Evolutionary conservation across 2,329 filamentous ascomycete species (phyloP).

Genomic region (Colletotrichum truncatum): DNA sequence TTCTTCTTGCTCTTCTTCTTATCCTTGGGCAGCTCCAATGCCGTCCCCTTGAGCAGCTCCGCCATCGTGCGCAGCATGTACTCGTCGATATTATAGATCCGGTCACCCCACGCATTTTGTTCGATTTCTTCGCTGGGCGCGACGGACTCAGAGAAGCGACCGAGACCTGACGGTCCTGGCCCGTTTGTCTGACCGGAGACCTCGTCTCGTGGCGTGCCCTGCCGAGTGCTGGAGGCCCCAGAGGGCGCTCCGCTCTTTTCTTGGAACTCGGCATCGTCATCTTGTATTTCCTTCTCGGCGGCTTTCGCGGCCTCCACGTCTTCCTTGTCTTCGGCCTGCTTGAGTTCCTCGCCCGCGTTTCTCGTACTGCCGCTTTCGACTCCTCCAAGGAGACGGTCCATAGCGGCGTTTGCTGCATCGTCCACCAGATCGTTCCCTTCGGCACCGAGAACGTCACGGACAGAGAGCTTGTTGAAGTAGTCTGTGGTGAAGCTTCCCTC

Average conservation of each 20-base stretch:
- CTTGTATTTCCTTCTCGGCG: conserved; percentile 88
- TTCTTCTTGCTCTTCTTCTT: conserved; percentile 70
- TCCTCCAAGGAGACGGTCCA: conserved; percentile 84
- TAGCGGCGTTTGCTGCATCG: conserved; percentile 81
- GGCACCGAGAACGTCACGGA: conserved; percentile 71
- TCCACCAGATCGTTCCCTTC: conserved; percentile 65
- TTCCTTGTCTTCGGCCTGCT: conserved; percentile 91
- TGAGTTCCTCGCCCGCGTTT: conserved; percentile 76
- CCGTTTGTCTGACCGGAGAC: conserved; percentile 41
- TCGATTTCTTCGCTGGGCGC: conserved; percentile 54
- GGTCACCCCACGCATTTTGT: conserved; percentile 66
- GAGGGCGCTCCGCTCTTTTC: conserved; percentile 64
- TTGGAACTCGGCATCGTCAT: conserved; percentile 86
- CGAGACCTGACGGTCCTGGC: conserved; percentile 45
- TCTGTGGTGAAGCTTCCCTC: conserved; percentile 98
- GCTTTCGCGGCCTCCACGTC: conserved; percentile 88
- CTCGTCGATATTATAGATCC: conserved; percentile 73
- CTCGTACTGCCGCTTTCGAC: conserved; percentile 69
- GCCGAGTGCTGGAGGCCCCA: conserved; percentile 58
- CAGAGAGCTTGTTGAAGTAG: conserved; percentile 85
- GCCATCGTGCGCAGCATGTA: conserved; percentile 79
- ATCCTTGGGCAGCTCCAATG: conserved; percentile 71
- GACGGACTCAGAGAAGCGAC: conserved; percentile 46
- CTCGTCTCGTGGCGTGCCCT: conserved; percentile 58
- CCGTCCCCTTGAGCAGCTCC: conserved; percentile 65